Percentiles rank a stretch among this genome's conserved stretches.
phyloP scores from a whole-genome alignment of 129 eudicot genomes.

The Arctium lappa region DNA sequence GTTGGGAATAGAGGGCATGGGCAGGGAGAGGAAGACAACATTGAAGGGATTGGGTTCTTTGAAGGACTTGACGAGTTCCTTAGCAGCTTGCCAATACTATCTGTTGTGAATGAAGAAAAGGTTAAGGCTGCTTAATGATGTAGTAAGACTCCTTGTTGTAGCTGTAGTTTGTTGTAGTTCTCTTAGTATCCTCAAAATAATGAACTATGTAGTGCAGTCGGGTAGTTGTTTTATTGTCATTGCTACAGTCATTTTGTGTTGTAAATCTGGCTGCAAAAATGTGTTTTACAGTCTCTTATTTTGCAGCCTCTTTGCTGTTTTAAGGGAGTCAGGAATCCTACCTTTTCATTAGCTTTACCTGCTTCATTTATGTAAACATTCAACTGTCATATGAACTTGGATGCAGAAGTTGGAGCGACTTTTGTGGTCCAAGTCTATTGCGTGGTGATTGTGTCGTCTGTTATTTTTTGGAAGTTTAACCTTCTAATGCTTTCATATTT shows the following conservation, averaged over 20 bases:
- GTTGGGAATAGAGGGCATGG: constrained; percentile 41
- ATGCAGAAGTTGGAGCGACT: neutral
- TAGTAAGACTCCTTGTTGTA: constrained; percentile 41
- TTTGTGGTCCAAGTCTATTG: neutral
- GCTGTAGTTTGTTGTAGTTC: constrained; percentile 28
- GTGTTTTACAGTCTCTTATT: neutral
- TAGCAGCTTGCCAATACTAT: constrained; percentile 68
- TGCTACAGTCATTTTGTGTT: constrained; percentile 6
- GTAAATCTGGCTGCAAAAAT: constrained; percentile 12
- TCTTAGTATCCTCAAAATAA: constrained; percentile 15
- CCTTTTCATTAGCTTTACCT: neutral
- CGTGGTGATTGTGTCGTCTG: neutral
- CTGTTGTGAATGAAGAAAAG: constrained; percentile 65
- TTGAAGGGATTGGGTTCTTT: constrained; percentile 75
- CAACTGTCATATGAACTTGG: neutral
- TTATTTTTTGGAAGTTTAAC: neutral
- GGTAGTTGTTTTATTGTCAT: constrained; percentile 14
- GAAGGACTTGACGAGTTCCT: constrained; percentile 83
- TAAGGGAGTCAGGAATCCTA: neutral
- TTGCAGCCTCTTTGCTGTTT: neutral
- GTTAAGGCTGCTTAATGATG: constrained; percentile 65
- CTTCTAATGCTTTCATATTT: neutral
- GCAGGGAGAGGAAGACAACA: constrained; percentile 54
- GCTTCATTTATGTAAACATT: neutral
- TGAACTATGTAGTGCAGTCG: constrained; percentile 19